Base-by-base conservation (phyloP, 1,284 basidiomycete species). In the Phaffia rhodozyma region DNA sequence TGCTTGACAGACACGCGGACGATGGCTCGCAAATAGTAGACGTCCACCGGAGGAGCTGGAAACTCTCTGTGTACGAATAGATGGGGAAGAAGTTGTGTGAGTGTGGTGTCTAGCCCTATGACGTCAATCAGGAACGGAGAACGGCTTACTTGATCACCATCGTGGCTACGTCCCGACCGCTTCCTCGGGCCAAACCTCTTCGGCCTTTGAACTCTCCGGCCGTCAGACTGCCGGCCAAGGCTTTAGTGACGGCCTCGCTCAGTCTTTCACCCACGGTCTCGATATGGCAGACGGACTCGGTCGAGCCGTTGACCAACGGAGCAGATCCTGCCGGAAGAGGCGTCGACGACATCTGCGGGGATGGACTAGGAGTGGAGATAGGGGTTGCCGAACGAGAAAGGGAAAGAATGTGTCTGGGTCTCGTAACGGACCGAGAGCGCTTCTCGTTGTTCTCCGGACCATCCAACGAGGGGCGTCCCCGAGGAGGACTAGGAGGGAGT, bases 181-280 rank as follows among this genome's bases (percentile, higher is more conserved):
- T 68, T n/a, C 71, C 72, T 60, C 74, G 71, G 62, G 72, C 72
- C 67, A 76, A 70, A 0, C 74, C 74, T 66, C 73, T 75, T 68
- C 73, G 73, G 5, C 70, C 62, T 68, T 76, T 76, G 60, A 64
- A 72, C 59, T 77, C 76, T 23, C 76, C 74, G 9, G 73, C 75
- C 3, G 68, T 63, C 53, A 70, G 11, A 21, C 34, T 51, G 7
- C 63, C 63, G 1, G 60, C 47, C 18, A 66, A 72, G 20, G 75
- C 72, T 68, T 72, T 75, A 70, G 75, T 77, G 66, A 77, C 75
- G 9, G 68, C 66, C 64, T 77, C 76, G 67, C 73, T 75, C 58
- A 77, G 67, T 30, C 75, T 69, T 18, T 76, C 65, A 4, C 75
- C 72, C 34, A 77, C 71, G 27, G 73, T 74, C 65, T 77, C 75